Percentiles rank a stretch among this genome's conserved stretches.
Conservation (phyloP, 2,329 filamentous ascomycete species). For the Shiraia bambusicola region DNA sequence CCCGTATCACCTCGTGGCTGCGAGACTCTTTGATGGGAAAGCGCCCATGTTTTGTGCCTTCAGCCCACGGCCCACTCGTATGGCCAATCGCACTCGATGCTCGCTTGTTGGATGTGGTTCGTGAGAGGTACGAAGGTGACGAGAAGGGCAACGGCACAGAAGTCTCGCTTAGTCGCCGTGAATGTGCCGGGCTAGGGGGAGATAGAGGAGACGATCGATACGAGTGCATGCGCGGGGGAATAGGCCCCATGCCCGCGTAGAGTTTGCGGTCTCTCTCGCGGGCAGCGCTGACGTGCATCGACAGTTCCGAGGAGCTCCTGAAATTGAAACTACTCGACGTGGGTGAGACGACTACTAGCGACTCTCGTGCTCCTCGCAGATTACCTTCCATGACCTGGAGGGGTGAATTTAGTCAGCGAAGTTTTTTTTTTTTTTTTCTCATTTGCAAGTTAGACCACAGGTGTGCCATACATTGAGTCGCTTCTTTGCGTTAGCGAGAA, state of each 20-base stretch:
- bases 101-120: constrained; percentile 34
- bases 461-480: constrained; percentile 70
- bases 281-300: constrained; percentile 36
- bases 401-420: constrained; percentile 27
- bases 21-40: constrained; percentile 43
- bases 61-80: constrained; percentile 43
- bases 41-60: constrained; percentile 35
- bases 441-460: constrained; percentile 1
- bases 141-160: constrained; percentile 38
- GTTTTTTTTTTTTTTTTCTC: too few species aligned
- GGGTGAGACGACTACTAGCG: constrained; percentile 59
- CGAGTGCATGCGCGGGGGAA: constrained; percentile 34
- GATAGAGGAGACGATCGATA: constrained; percentile 39
- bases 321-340: too few species aligned
- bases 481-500: constrained; percentile 89
- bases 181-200: constrained; percentile 38
- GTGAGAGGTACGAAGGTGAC: constrained; percentile 30
- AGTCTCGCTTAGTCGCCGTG: constrained; percentile 47
- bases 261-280: constrained; percentile 39
- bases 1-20: constrained; percentile 45
- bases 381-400: constrained; percentile 89
- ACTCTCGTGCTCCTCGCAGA: constrained; percentile 73
- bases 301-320: constrained; percentile 34
- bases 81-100: constrained; percentile 44
- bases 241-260: constrained; percentile 41